Evolutionary conservation across 805 yeast genomes (phyloP).

Genomic region (Wickerhamomyces sydowiorum): DNA sequence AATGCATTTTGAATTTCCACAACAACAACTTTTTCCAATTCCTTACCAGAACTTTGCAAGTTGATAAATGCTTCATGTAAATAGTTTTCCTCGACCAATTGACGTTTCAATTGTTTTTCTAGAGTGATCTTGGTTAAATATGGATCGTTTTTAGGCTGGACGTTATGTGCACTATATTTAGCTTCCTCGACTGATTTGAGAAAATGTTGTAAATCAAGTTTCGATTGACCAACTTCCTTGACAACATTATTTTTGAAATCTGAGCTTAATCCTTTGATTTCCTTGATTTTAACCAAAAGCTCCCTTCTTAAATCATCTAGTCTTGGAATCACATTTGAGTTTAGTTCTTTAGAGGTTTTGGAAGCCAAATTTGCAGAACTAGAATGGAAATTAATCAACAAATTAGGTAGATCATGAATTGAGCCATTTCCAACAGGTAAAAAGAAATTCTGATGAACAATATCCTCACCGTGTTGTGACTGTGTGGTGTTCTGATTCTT

Average conservation of each 20-base stretch:
- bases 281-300: constrained; percentile 76
- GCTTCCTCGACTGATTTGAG: constrained; percentile 59
- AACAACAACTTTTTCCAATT: constrained; percentile 82
- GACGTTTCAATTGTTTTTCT: constrained; percentile 73
- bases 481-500: not conserved
- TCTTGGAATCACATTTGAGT: constrained; percentile 55
- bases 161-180: constrained; percentile 37
- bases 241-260: constrained; percentile 78
- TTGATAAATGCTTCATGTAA: constrained; percentile 85
- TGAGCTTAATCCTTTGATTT: constrained; percentile 72
- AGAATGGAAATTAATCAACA: constrained; percentile 60
- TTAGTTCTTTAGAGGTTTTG: constrained; percentile 54
- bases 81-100: constrained; percentile 77
- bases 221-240: constrained; percentile 65
- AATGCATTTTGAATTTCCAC: constrained; percentile 81
- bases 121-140: constrained; percentile 64
- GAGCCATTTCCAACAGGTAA: constrained; percentile 76
- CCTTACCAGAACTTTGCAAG: constrained; percentile 81
- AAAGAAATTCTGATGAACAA: constrained; percentile 40
- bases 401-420: constrained; percentile 74
- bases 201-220: constrained; percentile 47
- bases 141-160: constrained; percentile 68
- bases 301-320: constrained; percentile 69
- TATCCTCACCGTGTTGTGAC: constrained; percentile 11
- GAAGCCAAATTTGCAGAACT: constrained; percentile 54